These are phyloP conservation scores for Basidiobolus meristosporus DNA, from an alignment of 371 early-diverging fungal genomes.

Conservation along the genomic window DNA sequence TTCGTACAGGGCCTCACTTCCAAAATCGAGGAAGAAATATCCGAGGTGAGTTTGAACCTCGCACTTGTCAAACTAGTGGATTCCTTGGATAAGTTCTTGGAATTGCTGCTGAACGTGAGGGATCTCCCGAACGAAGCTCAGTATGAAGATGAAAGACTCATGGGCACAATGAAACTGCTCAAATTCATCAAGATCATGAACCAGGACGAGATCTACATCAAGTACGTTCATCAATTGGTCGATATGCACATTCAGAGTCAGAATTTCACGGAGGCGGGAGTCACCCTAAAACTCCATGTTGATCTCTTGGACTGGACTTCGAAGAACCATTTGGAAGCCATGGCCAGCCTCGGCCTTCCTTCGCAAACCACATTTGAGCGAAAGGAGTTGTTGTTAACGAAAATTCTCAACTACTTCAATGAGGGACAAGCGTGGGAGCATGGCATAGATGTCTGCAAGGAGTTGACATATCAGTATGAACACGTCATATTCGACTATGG, in stretches of 20 bases:
- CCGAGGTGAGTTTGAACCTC: constrained; percentile 5
- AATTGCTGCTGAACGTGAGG: constrained; percentile 28
- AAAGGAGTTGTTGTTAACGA: constrained; percentile 38
- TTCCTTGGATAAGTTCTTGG: constrained; percentile 26
- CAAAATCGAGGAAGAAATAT: constrained; percentile 9
- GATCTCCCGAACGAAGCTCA: constrained; percentile 34
- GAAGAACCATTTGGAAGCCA: constrained; percentile 14
- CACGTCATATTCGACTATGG: constrained; percentile 25
- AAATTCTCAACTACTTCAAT: constrained; percentile 37
- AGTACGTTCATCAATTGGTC: constrained; percentile 46
- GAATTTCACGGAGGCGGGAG: constrained; percentile 46
- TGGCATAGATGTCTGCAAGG: constrained; percentile 35
- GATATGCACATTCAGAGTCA: constrained; percentile 31
- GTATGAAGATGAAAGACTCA: constrained; percentile 42
- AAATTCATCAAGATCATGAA: constrained; percentile 38
- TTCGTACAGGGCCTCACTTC: constrained; percentile 11
- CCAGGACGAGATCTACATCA: constrained; percentile 41
- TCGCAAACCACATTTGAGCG: constrained; percentile 32
- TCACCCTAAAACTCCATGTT: constrained; percentile 46
- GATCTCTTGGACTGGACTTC: constrained; percentile 46
- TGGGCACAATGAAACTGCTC: constrained; percentile 36
- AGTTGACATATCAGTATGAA: constrained; percentile 36
- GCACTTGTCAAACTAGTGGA: constrained; percentile 17
- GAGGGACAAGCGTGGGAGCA: constrained; percentile 51
- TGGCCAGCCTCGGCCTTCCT: constrained; percentile 26